A percentile compares a stretch with the other conserved stretches of the same genome.
These are phyloP conservation scores for Knoxia roxburghii DNA, from an alignment of 257 asterid species.

Conservation along the genomic window DNA sequence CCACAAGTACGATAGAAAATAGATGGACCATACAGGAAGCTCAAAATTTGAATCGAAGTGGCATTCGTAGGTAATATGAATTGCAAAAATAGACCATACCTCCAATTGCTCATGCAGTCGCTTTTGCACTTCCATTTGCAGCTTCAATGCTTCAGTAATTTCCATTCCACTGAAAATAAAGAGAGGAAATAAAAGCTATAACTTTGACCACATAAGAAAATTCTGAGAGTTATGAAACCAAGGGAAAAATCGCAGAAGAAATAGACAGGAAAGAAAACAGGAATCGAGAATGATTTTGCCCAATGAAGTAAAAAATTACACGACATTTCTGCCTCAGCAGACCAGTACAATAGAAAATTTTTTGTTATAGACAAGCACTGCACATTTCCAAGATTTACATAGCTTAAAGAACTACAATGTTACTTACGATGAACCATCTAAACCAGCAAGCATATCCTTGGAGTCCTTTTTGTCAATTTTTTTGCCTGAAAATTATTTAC, in stretches of 20 bases:
- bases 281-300: background rate
- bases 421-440: conserved; percentile 97
- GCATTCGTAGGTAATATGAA: background rate
- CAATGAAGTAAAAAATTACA: background rate
- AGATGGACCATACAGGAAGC: background rate
- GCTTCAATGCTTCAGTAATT: conserved; percentile 87
- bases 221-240: background rate
- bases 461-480: conserved; percentile 81
- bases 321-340: background rate
- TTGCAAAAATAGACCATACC: conserved; percentile 41
- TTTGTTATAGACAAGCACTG: background rate
- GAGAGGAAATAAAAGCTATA: conserved; percentile 4
- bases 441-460: conserved; percentile 61
- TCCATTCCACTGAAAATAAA: conserved; percentile 69
- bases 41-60: background rate
- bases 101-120: conserved; percentile 96
- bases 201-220: background rate
- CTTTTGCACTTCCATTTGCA: conserved; percentile 99
- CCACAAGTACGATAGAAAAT: background rate
- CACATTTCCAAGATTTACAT: background rate
- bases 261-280: background rate
- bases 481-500: conserved; percentile 48
- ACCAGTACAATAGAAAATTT: background rate
- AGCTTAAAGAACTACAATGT: conserved; percentile 16
- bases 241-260: background rate